These are phyloP conservation scores for Solanum pimpinellifolium DNA, from an alignment of 257 asterid species.

Conservation along the genomic window DNA sequence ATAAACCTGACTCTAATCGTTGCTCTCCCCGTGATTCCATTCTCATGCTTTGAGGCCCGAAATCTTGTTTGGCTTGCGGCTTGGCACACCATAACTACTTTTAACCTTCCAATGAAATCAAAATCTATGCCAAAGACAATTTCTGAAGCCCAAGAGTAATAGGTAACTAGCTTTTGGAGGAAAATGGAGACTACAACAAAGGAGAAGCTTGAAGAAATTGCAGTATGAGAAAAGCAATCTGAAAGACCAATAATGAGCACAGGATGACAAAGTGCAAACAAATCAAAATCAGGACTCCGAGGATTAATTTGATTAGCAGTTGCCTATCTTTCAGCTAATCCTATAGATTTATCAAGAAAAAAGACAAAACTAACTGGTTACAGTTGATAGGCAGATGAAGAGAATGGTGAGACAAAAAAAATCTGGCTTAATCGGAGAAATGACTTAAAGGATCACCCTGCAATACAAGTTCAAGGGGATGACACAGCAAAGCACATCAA, in stretches of 20 bases:
- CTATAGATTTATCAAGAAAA: slow-evolving; percentile 36
- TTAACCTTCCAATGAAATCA: slow-evolving; percentile 24
- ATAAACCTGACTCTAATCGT: slow-evolving; percentile 69
- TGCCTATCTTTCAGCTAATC: slow-evolving; percentile 12
- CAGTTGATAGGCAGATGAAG: slow-evolving; percentile 26
- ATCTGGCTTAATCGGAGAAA: slow-evolving; percentile 1
- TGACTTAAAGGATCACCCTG: slow-evolving; percentile 63
- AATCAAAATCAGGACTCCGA: not conserved
- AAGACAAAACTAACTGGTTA: slow-evolving; percentile 43
- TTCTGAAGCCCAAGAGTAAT: slow-evolving; percentile 4
- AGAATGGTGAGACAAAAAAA: not conserved
- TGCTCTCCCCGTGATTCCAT: slow-evolving; percentile 60
- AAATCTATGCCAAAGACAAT: slow-evolving; percentile 4
- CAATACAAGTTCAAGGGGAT: slow-evolving; percentile 63
- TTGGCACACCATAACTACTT: slow-evolving; percentile 92
- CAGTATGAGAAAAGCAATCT: not conserved
- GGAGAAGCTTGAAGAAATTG: not conserved
- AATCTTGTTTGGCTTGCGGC: slow-evolving; percentile 70
- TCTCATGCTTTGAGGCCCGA: slow-evolving; percentile 66
- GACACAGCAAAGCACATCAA: slow-evolving; percentile 41
- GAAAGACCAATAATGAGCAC: not conserved
- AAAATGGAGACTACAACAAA: not conserved
- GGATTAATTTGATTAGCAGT: not conserved
- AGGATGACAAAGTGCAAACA: not conserved
- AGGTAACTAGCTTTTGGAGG: not conserved